Percentiles rank a stretch among this genome's conserved stretches.
These are phyloP conservation scores for Backusella luteola DNA, from an alignment of 192 early-diverging fungal genomes.

Conservation along the genomic window DNA sequence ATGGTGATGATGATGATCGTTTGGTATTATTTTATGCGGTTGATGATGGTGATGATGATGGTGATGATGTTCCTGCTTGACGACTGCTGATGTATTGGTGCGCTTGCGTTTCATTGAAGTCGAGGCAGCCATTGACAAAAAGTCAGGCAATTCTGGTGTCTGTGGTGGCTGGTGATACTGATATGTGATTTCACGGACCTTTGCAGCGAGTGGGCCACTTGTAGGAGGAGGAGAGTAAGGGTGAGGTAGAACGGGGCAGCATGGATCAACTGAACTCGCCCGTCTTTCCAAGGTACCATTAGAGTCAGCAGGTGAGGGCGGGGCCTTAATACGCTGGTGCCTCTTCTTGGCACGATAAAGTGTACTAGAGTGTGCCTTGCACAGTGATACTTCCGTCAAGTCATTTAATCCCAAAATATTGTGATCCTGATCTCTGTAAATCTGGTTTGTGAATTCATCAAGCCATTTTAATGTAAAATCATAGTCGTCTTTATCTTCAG, in stretches of 20 bases:
- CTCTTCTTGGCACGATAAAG: slow-evolving; percentile 39
- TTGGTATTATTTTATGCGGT: neutral
- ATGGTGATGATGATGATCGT: neutral
- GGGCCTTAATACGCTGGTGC: slow-evolving; percentile 12
- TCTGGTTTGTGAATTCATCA: slow-evolving; percentile 25
- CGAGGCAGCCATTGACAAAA: slow-evolving; percentile 15
- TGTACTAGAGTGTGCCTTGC: slow-evolving; percentile 39
- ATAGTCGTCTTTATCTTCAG: slow-evolving; percentile 31
- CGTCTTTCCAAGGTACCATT: slow-evolving; percentile 8
- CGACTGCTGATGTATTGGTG: neutral
- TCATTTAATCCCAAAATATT: slow-evolving; percentile 17
- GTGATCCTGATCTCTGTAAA: slow-evolving; percentile 24
- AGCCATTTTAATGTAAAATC: slow-evolving; percentile 37
- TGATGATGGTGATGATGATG: neutral
- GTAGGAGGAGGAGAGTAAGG: neutral
- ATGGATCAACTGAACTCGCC: neutral
- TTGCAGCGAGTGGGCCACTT: slow-evolving; percentile 15
- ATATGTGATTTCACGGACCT: slow-evolving; percentile 19
- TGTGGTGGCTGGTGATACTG: neutral
- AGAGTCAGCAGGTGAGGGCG: slow-evolving; percentile 17
- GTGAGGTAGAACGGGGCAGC: slow-evolving; percentile 5
- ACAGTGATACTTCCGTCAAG: slow-evolving; percentile 35
- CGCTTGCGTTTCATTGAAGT: slow-evolving; percentile 29
- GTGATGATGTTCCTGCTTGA: neutral
- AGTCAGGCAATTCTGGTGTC: slow-evolving; percentile 15